Evolutionary conservation across 768 basidiomycete species (phyloP).

Genomic region (Austroboletus eburneus): DNA sequence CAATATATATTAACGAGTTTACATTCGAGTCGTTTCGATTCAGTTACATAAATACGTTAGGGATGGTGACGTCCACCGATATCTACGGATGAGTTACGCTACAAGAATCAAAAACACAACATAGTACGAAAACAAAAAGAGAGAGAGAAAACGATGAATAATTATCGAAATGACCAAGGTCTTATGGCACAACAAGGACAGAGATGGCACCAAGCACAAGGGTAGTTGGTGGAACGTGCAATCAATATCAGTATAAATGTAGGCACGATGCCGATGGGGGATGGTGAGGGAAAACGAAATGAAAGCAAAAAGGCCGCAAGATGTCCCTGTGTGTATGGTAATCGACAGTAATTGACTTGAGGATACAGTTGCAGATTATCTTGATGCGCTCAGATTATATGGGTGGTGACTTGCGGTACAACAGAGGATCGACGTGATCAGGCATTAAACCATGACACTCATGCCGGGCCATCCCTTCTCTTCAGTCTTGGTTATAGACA

Average conservation of each 20-base stretch:
- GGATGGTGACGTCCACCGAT: conserved; percentile 21
- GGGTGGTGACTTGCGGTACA: conserved; percentile 15
- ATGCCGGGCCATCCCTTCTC: conserved; percentile 32
- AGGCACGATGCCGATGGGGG: conserved; percentile 3
- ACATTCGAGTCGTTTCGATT: conserved; percentile 14
- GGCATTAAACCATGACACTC: conserved; percentile 29
- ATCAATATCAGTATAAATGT: conserved; percentile 27
- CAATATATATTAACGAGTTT: conserved; percentile 13
- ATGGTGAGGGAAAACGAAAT: conserved; percentile 2
- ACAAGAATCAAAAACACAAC: conserved; percentile 22
- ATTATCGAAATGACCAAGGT: conserved; percentile 6
- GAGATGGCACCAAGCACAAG: background rate
- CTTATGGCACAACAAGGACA: background rate
- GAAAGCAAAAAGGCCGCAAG: conserved; percentile 25
- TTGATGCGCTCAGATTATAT: conserved; percentile 25
- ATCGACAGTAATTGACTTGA: conserved; percentile 7
- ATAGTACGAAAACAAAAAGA: background rate
- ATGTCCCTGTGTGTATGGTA: conserved; percentile 29
- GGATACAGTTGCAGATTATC: conserved; percentile 20
- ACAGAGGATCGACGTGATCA: conserved; percentile 4
- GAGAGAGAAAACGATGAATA: conserved; percentile 6
- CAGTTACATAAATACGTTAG: conserved; percentile 28
- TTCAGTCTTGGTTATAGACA: conserved; percentile 28
- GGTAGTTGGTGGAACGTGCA: conserved; percentile 9
- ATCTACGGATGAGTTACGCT: conserved; percentile 30